A percentile compares a stretch with the other conserved stretches of the same genome.
These are phyloP conservation scores for Tetrapisispora pingtungensis DNA, from an alignment of 805 yeast species.

Conservation along the genomic window DNA sequence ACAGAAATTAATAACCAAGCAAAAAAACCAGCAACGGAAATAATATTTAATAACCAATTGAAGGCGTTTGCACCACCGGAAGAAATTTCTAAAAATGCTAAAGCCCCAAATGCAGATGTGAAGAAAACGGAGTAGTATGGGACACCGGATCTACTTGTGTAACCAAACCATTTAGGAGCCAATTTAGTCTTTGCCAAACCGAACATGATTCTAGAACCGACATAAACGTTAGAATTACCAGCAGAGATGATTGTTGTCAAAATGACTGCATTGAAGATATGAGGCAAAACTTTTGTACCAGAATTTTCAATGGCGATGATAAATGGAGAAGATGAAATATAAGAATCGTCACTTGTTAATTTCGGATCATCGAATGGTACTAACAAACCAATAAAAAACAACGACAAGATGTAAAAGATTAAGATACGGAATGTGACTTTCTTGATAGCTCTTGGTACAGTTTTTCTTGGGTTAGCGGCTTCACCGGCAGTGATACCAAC, in stretches of 20 bases:
- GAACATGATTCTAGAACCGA: conserved; percentile 58
- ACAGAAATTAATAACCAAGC: conserved; percentile 60
- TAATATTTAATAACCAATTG: conserved; percentile 62
- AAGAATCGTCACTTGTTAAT: conserved; percentile 30
- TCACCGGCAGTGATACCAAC: conserved; percentile 73
- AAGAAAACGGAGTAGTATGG: conserved; percentile 48
- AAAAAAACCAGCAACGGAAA: conserved; percentile 69
- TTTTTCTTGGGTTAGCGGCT: conserved; percentile 54
- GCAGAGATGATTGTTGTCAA: conserved; percentile 63
- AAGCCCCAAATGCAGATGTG: conserved; percentile 52
- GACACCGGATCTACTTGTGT: conserved; percentile 48
- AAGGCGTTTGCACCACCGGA: conserved; percentile 48
- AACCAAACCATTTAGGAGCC: conserved; percentile 45
- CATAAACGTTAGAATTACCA: conserved; percentile 65
- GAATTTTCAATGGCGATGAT: conserved; percentile 60
- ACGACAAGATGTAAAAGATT: conserved; percentile 53
- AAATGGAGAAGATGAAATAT: conserved; percentile 56
- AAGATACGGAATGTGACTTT: conserved; percentile 58
- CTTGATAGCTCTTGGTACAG: conserved; percentile 63
- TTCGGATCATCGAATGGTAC: conserved; percentile 60
- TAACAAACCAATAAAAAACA: conserved; percentile 59
- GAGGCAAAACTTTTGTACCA: conserved; percentile 57
- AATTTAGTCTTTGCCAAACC: conserved; percentile 51
- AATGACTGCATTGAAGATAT: conserved; percentile 64
- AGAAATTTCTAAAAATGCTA: conserved; percentile 52